Evolutionary conservation across 768 basidiomycete genomes (phyloP).

Genomic region (Mycena latifolia): DNA sequence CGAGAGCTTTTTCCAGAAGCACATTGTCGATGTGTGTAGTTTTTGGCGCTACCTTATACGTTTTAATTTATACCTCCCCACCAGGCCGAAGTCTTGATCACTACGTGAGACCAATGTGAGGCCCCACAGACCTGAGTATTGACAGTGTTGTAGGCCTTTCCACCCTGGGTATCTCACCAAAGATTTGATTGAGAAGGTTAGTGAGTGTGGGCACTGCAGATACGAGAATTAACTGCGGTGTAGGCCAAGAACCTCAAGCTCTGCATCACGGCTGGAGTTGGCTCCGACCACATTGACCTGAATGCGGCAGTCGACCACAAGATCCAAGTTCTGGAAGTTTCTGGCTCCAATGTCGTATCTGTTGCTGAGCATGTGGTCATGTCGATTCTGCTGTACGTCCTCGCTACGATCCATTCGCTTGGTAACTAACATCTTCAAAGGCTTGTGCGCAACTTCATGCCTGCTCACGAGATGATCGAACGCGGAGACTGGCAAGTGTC

Average conservation of each 20-base stretch:
- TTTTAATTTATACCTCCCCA: conserved; percentile 23
- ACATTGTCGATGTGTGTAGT: conserved; percentile 78
- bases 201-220: conserved; percentile 10
- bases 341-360: conserved; percentile 91
- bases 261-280: conserved; percentile 92
- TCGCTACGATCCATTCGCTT: neutral
- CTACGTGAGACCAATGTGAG: conserved; percentile 63
- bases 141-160: conserved; percentile 69
- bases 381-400: conserved; percentile 76
- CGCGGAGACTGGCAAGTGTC: conserved; percentile 91
- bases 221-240: conserved; percentile 14
- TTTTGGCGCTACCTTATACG: neutral
- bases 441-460: conserved; percentile 91
- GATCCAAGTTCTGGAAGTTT: conserved; percentile 88
- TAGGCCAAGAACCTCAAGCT: conserved; percentile 92
- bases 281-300: conserved; percentile 92
- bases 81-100: conserved; percentile 84
- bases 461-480: conserved; percentile 92
- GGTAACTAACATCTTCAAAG: conserved; percentile 11
- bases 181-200: conserved; percentile 77
- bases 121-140: conserved; percentile 6
- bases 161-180: conserved; percentile 87
- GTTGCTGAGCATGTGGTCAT: conserved; percentile 94
- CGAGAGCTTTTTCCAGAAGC: conserved; percentile 85
- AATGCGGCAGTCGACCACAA: conserved; percentile 86